Base-by-base conservation (phyloP, 2,329 filamentous ascomycete genomes). In the Colletotrichum sp. region DNA sequence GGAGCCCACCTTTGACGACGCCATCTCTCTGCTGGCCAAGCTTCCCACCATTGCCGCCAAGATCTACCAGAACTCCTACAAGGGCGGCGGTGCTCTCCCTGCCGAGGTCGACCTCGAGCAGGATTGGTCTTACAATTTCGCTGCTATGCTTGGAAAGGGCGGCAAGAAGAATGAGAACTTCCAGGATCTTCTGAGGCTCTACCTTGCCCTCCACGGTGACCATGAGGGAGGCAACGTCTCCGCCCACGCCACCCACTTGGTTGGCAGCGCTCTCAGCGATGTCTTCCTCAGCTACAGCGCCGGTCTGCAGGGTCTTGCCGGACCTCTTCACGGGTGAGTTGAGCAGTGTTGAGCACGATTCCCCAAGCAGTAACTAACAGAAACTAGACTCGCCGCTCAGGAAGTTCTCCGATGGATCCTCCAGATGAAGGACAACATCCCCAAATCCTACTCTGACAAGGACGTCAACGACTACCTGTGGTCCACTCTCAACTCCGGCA, bases 91-190 rank as follows among this genome's bases (percentile, higher is more conserved):
- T 82, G 88, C 94, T 79, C 89, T 98, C 78, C 93, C 95, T 10
- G 91, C 93, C 80, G 88, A 94, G 84, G 89, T 98, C 66, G 96
- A 99, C 81, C 86, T 92, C 74, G 90, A 94, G 80, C 95, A 98
- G 87, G 97, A 99, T 87, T 99, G 97, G 97, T 94, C 96, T 1
- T 98, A 98, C 90, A 99, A 99, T 90, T 99, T 98, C 82, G 97
- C 97, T 62, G 95, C 96, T 79, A 96, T 99, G 92, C 92, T 99
- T 70, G 96, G 96, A 82, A 98, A 98, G 88, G 92, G 93, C 67
- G 95, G 96, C 79, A 92, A 94, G 85, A 90, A 98, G 86, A 94
- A 99, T 81, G 95, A 96, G 87, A 94, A 95, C 84, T 98, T 99
- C 91, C 96, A 99, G 84, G 97, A 99, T 82, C 90, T 99, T 24